These are phyloP conservation scores for Lepidium africanum DNA, from an alignment of 345 rosid genomes.

Conservation along the genomic window DNA sequence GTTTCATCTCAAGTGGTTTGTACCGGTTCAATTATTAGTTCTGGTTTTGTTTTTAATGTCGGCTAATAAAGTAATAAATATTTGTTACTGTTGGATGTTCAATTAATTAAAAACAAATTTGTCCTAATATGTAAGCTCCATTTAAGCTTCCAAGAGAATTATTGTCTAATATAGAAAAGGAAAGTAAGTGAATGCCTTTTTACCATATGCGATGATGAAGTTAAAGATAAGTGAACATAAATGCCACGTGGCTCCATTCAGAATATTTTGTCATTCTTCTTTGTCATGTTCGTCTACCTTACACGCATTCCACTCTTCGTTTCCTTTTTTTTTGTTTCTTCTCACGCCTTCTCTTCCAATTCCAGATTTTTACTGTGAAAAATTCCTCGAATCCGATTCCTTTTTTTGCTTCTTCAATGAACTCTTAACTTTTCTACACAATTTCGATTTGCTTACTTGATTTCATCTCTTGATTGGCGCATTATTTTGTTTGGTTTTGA, in stretches of 20 bases:
- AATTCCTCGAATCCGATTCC: background rate
- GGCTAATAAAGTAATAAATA: background rate
- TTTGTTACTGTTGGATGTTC: background rate
- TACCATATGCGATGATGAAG: constrained; percentile 1
- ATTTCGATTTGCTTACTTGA: background rate
- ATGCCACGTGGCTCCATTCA: constrained; percentile 16
- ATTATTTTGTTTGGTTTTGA: background rate
- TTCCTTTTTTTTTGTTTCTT: background rate
- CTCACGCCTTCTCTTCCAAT: background rate
- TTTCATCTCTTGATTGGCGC: background rate
- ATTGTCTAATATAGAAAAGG: background rate
- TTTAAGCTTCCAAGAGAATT: background rate
- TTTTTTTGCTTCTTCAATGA: background rate
- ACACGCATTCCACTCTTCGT: constrained; percentile 24
- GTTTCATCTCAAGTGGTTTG: too few species aligned
- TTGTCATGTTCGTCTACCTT: constrained; percentile 13
- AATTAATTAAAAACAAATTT: background rate
- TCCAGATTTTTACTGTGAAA: background rate
- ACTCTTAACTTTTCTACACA: background rate
- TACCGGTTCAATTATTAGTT: background rate
- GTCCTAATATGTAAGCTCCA: background rate
- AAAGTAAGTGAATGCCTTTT: background rate
- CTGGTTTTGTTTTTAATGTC: too few species aligned
- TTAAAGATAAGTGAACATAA: constrained; percentile 6
- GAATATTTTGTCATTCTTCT: constrained; percentile 4